Evolutionary conservation across 306 rosid genomes (phyloP).

Genomic region (Ormosia semicastrata): DNA sequence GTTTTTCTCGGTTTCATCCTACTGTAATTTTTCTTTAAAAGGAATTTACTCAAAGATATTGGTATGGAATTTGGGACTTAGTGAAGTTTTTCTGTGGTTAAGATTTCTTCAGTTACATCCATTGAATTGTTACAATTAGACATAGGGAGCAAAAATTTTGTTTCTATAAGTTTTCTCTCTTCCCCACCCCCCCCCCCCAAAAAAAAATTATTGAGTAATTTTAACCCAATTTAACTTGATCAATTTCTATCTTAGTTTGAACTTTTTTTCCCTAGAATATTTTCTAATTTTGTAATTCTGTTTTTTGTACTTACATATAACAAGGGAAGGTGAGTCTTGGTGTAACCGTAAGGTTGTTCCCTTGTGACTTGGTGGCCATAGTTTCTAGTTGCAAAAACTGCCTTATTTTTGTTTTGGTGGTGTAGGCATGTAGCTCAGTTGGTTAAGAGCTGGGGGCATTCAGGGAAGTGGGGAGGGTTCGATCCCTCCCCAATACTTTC

Average conservation of each 20-base stretch:
- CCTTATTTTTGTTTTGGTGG: too few relatives aligned
- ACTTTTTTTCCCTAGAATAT: neutral
- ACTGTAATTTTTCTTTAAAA: neutral
- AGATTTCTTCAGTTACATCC: neutral
- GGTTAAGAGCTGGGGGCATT: too few relatives aligned
- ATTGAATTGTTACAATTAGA: neutral
- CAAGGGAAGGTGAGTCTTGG: neutral
- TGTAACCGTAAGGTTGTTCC: neutral
- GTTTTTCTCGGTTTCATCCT: neutral
- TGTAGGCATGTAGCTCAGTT: too few relatives aligned
- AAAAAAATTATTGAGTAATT: neutral
- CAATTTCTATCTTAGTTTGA: neutral
- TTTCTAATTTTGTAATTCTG: neutral
- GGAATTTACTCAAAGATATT: slow-evolving; percentile 5
- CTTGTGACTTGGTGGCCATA: neutral
- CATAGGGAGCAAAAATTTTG: neutral
- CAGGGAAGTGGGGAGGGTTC: too few relatives aligned
- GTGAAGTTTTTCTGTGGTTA: neutral
- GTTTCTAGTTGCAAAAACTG: neutral
- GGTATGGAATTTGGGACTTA: neutral
- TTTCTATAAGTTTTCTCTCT: neutral
- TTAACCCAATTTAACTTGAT: neutral
- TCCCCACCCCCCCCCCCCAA: neutral
- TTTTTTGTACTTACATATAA: neutral
- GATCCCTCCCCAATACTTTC: too few relatives aligned